Conservation (phyloP, 352 stramenopile species). For the Thraustochytrium striatum region DNA sequence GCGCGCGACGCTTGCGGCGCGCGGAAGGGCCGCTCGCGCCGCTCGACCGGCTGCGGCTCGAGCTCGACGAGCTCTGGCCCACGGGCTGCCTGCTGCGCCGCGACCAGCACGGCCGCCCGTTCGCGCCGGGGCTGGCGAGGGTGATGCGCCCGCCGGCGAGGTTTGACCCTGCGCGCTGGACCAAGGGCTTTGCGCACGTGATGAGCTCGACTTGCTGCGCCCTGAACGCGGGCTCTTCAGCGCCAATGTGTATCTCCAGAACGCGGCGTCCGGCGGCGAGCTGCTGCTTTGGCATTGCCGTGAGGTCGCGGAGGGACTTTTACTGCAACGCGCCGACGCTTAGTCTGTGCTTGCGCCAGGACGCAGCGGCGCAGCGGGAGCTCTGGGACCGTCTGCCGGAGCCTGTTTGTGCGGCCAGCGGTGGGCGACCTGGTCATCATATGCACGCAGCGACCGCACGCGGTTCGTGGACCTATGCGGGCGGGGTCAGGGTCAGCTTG, state of each 20-base stretch:
- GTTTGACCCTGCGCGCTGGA: slow-evolving; percentile 64
- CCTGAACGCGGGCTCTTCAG: slow-evolving; percentile 64
- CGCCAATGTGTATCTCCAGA: slow-evolving; percentile 73
- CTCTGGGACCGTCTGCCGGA: slow-evolving; percentile 61
- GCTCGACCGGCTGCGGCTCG: slow-evolving; percentile 67
- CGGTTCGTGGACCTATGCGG: slow-evolving; percentile 56
- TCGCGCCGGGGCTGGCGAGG: slow-evolving; percentile 64
- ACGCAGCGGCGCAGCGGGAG: slow-evolving; percentile 63
- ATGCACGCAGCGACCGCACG: slow-evolving; percentile 68
- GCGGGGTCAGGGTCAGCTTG: slow-evolving; percentile 55
- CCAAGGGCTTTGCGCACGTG: slow-evolving; percentile 72
- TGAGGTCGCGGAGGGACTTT: slow-evolving; percentile 68
- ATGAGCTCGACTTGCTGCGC: slow-evolving; percentile 65
- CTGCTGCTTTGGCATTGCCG: slow-evolving; percentile 67
- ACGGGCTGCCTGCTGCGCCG: slow-evolving; percentile 59
- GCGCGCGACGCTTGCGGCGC: slow-evolving; percentile 7
- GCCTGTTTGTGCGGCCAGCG: slow-evolving; percentile 60
- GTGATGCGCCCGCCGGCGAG: slow-evolving; percentile 61
- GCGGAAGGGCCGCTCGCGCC: slow-evolving; percentile 59
- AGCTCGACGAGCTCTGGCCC: slow-evolving; percentile 70
- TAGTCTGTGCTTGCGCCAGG: slow-evolving; percentile 63
- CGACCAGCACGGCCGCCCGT: slow-evolving; percentile 53
- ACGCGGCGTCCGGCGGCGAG: slow-evolving; percentile 60
- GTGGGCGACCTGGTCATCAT: slow-evolving; percentile 71
- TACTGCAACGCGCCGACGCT: slow-evolving; percentile 66